Percentiles rank a stretch among this genome's conserved stretches.
These are phyloP conservation scores for Mariannaea elegans DNA, from an alignment of 2,329 filamentous ascomycete species.

Conservation along the genomic window DNA sequence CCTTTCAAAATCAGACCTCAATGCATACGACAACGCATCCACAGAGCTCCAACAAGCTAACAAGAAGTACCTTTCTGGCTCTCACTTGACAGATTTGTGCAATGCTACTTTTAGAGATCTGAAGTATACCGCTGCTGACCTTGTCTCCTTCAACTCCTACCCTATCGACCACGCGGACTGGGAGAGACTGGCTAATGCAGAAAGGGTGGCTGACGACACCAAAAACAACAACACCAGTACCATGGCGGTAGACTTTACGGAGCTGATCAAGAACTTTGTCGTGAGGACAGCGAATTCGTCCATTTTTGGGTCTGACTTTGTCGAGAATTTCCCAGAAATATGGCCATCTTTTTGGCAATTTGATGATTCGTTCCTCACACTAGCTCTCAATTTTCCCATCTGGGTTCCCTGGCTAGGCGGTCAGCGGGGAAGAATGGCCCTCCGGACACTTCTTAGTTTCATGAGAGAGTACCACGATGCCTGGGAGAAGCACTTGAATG, in stretches of 20 bases:
- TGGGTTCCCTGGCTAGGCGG: conserved; percentile 46
- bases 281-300: conserved; percentile 46
- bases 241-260: conserved; percentile 47
- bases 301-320: conserved; percentile 52
- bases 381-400: conserved; percentile 44
- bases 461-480: conserved; percentile 48
- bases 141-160: conserved; percentile 50
- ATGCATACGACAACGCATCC: conserved; percentile 43
- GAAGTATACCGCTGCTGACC: conserved; percentile 44
- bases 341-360: conserved; percentile 50
- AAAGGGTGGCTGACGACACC: conserved; percentile 39
- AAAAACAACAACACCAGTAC: conserved; percentile 35
- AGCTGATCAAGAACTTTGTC: conserved; percentile 48
- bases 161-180: conserved; percentile 50
- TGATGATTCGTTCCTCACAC: conserved; percentile 44
- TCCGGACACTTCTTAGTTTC: conserved; percentile 39
- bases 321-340: conserved; percentile 51
- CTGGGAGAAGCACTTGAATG: conserved; percentile 45
- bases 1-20: conserved; percentile 39
- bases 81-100: conserved; percentile 36
- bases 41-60: conserved; percentile 41
- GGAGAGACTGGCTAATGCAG: conserved; percentile 47
- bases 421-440: conserved; percentile 44
- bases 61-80: conserved; percentile 38
- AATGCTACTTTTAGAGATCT: conserved; percentile 32